Evolutionary conservation across 2,329 filamentous ascomycete species (phyloP).

Genomic region (Diaporthe longicolla): DNA sequence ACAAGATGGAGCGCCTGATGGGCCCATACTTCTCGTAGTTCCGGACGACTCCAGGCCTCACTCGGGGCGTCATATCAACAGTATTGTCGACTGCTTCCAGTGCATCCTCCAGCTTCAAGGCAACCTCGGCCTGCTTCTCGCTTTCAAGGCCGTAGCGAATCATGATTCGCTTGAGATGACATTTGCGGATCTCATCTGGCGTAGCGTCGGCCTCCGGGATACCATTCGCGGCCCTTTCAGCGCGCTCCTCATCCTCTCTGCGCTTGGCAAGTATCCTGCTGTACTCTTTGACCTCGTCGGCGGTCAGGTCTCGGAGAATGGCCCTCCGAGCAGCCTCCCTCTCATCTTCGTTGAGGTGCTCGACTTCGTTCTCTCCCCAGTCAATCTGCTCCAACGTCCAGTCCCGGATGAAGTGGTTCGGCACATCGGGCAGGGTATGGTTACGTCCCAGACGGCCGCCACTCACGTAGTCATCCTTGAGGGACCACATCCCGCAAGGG

Average conservation of each 20-base stretch:
- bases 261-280: background rate
- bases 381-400: conserved; percentile 1
- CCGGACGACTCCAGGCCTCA: background rate
- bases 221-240: background rate
- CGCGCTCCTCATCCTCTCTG: background rate
- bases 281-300: conserved; percentile 11
- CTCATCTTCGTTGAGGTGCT: background rate
- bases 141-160: background rate
- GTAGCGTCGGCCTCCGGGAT: conserved; percentile 2
- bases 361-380: background rate
- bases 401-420: conserved; percentile 20
- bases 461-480: background rate
- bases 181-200: background rate
- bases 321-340: background rate
- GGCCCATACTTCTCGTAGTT: background rate
- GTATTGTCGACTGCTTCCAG: background rate
- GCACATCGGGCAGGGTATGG: conserved; percentile 20
- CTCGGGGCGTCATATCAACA: conserved; percentile 8
- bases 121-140: conserved; percentile 1
- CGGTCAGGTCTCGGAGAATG: conserved; percentile 3
- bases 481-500: background rate
- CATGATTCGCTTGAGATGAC: background rate
- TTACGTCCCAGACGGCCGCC: conserved; percentile 26
- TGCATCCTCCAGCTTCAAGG: background rate
- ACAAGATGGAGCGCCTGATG: background rate